These are phyloP conservation scores for Pseudogymnoascus sp. DNA, from an alignment of 2,329 filamentous ascomycete species.

Conservation along the genomic window DNA sequence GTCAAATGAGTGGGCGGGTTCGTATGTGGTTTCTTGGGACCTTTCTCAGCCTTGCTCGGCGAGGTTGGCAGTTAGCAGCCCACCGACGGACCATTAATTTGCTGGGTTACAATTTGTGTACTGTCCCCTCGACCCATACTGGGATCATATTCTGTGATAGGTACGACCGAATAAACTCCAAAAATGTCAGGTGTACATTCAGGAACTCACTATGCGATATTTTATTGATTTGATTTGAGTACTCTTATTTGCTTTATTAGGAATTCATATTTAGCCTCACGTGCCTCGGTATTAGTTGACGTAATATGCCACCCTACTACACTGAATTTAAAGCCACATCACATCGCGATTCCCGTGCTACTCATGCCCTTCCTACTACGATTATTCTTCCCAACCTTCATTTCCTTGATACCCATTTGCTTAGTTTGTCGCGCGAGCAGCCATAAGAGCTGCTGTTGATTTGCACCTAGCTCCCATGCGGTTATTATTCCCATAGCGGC, in stretches of 20 bases:
- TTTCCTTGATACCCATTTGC: constrained; percentile 10
- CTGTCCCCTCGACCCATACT: not conserved
- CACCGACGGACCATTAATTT: not conserved
- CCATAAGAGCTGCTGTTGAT: not conserved
- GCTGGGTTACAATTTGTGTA: not conserved
- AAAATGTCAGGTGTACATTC: not conserved
- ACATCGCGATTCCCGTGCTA: not conserved
- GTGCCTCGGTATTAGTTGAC: constrained; percentile 1
- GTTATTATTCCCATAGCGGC: constrained; percentile 17
- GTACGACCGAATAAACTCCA: not conserved
- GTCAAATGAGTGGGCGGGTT: not conserved
- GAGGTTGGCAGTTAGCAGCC: no score
- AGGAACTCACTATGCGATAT: not conserved
- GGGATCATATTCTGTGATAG: not conserved
- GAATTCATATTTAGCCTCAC: not conserved
- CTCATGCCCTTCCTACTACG: not conserved
- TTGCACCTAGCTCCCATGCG: not conserved
- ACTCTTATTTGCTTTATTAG: not conserved
- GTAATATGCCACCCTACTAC: constrained; percentile 4
- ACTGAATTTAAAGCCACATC: not conserved
- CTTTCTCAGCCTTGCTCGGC: constrained; percentile 5
- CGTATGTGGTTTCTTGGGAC: not conserved
- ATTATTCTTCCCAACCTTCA: not conserved
- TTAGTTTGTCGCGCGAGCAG: not conserved
- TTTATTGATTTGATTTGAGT: not conserved